phyloP scores from a whole-genome alignment of 1,284 basidiomycete genomes.

The Dichomitus squalens region DNA sequence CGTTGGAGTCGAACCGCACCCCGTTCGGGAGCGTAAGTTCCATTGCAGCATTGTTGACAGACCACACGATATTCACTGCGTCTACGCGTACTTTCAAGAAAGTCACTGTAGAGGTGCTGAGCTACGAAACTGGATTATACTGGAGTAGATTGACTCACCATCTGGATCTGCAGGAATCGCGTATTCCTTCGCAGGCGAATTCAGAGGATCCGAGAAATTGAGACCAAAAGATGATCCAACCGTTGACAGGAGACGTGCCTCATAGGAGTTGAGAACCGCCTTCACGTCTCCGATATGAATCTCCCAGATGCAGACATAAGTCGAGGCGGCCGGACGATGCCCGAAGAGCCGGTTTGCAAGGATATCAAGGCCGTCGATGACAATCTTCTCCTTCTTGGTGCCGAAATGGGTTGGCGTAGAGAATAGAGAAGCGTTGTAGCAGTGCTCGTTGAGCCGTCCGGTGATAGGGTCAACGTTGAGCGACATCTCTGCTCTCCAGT shows the following conservation, averaged over 20 bases:
- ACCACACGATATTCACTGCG: conserved; percentile 57
- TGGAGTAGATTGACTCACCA: conserved; percentile 47
- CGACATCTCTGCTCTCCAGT: conserved; percentile 64
- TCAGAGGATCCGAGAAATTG: conserved; percentile 76
- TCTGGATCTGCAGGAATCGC: conserved; percentile 70
- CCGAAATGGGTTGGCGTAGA: conserved; percentile 24
- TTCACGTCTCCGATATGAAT: conserved; percentile 67
- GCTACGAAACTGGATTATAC: neutral
- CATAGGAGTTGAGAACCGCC: conserved; percentile 56
- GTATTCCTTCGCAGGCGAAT: conserved; percentile 79
- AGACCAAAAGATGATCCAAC: conserved; percentile 62
- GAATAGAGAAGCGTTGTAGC: conserved; percentile 47
- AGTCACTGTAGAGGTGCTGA: conserved; percentile 49
- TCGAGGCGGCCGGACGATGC: conserved; percentile 78
- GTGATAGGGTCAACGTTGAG: conserved; percentile 68
- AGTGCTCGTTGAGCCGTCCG: conserved; percentile 51
- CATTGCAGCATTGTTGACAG: conserved; percentile 53
- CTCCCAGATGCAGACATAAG: conserved; percentile 93
- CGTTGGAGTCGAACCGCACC: conserved; percentile 69
- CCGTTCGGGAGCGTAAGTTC: conserved; percentile 62
- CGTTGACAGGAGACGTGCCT: conserved; percentile 55
- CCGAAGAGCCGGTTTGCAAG: conserved; percentile 87
- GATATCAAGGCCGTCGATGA: conserved; percentile 78
- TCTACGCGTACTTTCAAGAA: conserved; percentile 67
- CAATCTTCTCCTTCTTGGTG: conserved; percentile 43